Base-by-base conservation (phyloP, 768 basidiomycete genomes). In the Tylopilus sp. region DNA sequence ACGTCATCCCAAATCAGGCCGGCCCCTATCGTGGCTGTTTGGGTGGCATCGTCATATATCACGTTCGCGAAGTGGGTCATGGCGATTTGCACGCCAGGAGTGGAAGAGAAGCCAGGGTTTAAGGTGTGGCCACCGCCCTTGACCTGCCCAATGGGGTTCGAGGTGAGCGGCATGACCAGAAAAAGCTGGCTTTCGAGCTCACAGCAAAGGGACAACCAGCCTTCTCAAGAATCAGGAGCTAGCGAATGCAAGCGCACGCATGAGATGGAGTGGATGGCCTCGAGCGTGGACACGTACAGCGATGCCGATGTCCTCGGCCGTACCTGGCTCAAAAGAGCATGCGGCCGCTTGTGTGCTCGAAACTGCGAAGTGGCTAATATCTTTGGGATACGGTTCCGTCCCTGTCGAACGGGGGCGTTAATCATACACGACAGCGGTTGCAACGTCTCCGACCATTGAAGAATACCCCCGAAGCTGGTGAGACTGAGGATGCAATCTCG, bases 1-100 rank as follows among this genome's bases (percentile, higher is more conserved):
- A 80, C 83, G 30, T 85, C 78, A 61, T 88, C 85, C 85, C 84
- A 87, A 25, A 83, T 72, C n/a, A 81, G 60, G 6, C 76, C 75
- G 9, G 73, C 61, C 30, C 71, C 73, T 45, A 76, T 55, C 12
- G 61, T 69, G 2, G 65, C 79, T 0, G 76, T 82, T 49, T 76
- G 69, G 0, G 73, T 57, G 0, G 57, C 49, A 2, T 63, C 52
- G 41, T 81, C 63, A 48, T 81, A 83, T 2, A 48, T 68, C 21
- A 81, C 74, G 17, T 76, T 55, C 5, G 71, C 70, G 61, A 85
- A 83, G 2, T 73, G 68, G 34, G 54, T 63, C 80, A 85, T 78
- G 9, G 79, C 67, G 9, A 86, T 84, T 14, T 81, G 82, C 13
- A 86, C 76, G 29, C 83, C 84, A 1, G 63, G 55, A 0, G 84